These are phyloP conservation scores for Kwoniella heveanensis DNA, from an alignment of 768 basidiomycete species.

Conservation along the genomic window DNA sequence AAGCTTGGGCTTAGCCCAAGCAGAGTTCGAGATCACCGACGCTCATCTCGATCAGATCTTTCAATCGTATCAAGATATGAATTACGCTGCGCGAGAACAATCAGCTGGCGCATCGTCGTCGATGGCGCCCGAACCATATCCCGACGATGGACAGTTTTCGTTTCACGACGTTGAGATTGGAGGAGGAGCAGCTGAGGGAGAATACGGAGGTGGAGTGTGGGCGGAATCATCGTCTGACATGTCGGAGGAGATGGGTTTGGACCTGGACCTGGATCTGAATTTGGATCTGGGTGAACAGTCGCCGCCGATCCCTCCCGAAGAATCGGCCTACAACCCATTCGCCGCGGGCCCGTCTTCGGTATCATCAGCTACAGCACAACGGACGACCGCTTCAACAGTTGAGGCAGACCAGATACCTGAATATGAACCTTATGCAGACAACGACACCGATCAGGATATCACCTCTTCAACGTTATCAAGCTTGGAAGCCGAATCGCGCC, in stretches of 20 bases:
- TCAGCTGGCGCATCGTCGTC: too few species aligned
- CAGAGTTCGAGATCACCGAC: constrained; percentile 1
- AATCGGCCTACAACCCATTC: constrained; percentile 7
- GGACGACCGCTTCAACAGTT: background rate
- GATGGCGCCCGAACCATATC: too few species aligned
- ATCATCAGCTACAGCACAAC: too few species aligned
- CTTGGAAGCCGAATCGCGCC: too few species aligned
- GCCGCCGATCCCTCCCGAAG: background rate
- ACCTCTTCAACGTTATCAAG: too few species aligned
- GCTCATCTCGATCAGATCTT: constrained; percentile 7
- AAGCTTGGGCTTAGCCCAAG: constrained; percentile 6
- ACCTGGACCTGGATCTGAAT: too few species aligned
- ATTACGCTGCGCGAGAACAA: background rate
- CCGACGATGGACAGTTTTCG: too few species aligned
- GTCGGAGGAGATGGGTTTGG: background rate
- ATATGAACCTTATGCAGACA: background rate
- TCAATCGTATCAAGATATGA: background rate
- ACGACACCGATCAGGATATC: background rate
- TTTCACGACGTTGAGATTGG: too few species aligned
- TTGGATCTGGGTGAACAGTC: background rate
- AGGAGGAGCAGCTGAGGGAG: too few species aligned
- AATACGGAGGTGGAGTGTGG: background rate
- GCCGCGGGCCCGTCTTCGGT: background rate
- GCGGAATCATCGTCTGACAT: background rate
- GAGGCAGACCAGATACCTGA: background rate